A percentile compares a stretch with the other conserved stretches of the same genome.
Evolutionary conservation across 139 green algal species (phyloP).

Genomic region (Edaphochlamys debaryana): DNA sequence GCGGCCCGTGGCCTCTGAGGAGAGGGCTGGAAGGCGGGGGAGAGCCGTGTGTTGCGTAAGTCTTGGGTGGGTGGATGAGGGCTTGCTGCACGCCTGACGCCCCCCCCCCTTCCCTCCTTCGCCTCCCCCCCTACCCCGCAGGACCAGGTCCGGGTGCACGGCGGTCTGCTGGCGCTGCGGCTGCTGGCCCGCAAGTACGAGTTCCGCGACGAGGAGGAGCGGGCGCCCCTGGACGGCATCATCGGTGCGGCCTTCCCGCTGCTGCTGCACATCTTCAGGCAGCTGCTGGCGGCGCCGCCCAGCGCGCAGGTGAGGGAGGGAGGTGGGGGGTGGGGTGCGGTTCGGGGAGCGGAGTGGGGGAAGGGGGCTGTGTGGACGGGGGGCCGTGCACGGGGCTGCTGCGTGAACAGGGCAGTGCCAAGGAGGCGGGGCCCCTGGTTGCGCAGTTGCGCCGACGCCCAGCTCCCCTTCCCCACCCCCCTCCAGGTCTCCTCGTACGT

Average conservation of each 20-base stretch:
- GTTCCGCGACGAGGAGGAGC: slow-evolving; percentile 87
- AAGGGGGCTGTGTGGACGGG: background rate
- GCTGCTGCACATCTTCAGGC: slow-evolving; percentile 62
- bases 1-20: no score
- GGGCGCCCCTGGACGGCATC: slow-evolving; percentile 53
- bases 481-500: slow-evolving; percentile 56
- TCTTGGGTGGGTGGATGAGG: background rate
- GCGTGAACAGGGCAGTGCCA: no score
- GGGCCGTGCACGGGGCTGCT: no score
- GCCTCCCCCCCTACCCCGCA: no score
- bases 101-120: background rate
- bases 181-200: slow-evolving; percentile 96
- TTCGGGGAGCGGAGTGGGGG: background rate
- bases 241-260: slow-evolving; percentile 79
- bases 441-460: no score
- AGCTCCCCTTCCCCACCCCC: no score
- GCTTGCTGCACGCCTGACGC: background rate
- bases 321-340: background rate
- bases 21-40: no score
- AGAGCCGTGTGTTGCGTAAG: no score
- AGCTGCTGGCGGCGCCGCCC: slow-evolving; percentile 70
- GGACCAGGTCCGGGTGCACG: slow-evolving; percentile 83
- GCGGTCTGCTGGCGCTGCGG: slow-evolving; percentile 83
- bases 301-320: slow-evolving; percentile 61
- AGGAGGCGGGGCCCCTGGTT: no score